Evolutionary conservation across 73 alveolate genomes (phyloP).

Genomic region (Symbiodinium pilosum): DNA sequence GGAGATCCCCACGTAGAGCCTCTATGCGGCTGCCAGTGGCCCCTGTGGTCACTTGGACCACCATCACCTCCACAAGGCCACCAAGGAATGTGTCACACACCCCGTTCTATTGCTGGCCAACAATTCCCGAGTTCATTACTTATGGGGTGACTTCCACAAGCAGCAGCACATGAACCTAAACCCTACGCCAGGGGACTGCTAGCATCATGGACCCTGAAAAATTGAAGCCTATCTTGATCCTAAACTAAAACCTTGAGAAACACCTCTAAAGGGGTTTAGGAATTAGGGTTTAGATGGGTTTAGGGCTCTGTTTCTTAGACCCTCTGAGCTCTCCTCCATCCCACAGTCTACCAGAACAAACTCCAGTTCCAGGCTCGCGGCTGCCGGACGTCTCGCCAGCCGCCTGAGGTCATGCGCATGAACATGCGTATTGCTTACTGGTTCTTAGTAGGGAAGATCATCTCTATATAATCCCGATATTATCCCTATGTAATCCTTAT

Average conservation of each 20-base stretch:
- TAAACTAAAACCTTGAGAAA: too few relatives aligned
- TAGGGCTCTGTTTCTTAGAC: too few relatives aligned
- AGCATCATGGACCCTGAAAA: not conserved
- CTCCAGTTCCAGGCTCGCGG: not conserved
- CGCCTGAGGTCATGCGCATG: too few relatives aligned
- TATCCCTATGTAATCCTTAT: too few relatives aligned
- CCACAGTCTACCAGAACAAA: not conserved
- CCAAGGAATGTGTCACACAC: not conserved
- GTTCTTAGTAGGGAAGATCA: too few relatives aligned
- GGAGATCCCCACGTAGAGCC: not conserved
- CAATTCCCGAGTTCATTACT: not conserved
- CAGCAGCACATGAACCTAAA: not conserved
- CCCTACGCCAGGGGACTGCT: not conserved
- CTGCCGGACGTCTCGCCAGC: not conserved
- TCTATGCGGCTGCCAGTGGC: not conserved
- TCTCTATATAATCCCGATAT: too few relatives aligned
- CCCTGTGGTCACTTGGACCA: not conserved
- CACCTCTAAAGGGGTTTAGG: too few relatives aligned
- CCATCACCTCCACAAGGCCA: not conserved
- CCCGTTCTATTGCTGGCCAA: not conserved
- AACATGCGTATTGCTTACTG: too few relatives aligned
- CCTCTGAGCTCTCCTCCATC: too few relatives aligned
- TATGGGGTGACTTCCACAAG: not conserved
- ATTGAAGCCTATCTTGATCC: not conserved
- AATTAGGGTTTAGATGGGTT: too few relatives aligned